Base-by-base conservation (phyloP, 257 asterid species). In the Coffea canephora region DNA sequence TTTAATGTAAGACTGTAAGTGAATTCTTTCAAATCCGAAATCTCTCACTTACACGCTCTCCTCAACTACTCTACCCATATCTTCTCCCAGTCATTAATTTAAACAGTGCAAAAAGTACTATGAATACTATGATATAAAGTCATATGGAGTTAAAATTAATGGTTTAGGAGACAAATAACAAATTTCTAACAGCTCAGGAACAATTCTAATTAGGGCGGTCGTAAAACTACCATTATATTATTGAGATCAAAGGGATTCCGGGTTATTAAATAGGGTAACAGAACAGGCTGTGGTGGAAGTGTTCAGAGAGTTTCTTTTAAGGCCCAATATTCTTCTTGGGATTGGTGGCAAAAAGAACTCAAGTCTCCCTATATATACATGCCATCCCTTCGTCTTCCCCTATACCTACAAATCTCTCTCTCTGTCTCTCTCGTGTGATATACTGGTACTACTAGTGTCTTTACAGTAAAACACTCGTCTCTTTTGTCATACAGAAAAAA, bases 241-340 rank as follows among this genome's bases (percentile, higher is more conserved):
- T 70, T 77, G 71, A 45, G 82, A 61, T 69, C 21, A 80, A 79
- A 80, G 46, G 86, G 66, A 72, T 84, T 81, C 88, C 82, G 88
- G 82, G 83, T 90, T 61, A 69, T 54, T 65, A 72, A 67, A 50
- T 68, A 72, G 48, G 73, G 57, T 12, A 12, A 66, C 27, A 80
- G 1, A 76, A 81, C 52, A 62, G 52, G 75, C 12, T 50, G 77
- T 73, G 18, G 21, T 18, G 19, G 27, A 12, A n/a, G 75, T 74
- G 84, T 67, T 71, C 80, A 85, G 86, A 73, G 81, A 75, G 81
- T 72, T 76, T 39, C 49, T 64, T 77, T 79, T 36, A 83, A 87
- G 87, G 86, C 90, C 91, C 89, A 88, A 94, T 91, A 92, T 92
- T 94, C 97, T 90, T 92, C 95, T 94, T 80, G 98, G 98, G 98